Base-by-base conservation (phyloP, 495 filamentous ascomycete genomes). In the Hypoxylon fuscum region DNA sequence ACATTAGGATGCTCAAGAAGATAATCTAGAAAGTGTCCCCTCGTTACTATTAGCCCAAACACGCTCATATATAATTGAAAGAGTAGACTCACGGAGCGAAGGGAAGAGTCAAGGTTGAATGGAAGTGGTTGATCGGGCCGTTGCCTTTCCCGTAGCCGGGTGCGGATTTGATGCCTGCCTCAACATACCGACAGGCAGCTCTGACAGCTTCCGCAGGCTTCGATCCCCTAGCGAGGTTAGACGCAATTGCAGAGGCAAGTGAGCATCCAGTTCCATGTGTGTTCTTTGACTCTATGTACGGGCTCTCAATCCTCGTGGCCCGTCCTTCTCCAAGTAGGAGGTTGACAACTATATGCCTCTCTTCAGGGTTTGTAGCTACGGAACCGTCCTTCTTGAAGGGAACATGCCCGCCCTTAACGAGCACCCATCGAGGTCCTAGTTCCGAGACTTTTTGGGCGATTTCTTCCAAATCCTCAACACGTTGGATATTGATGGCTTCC, bases 221-320 rank as follows among this genome's bases (percentile, higher is more conserved):
- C 44, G 79, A 60, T 0, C 85, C 86, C 22, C 81, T 82, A 11
- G 91, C 89, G 14, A 98, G 77, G 63, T 96, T 93, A 14, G 87
- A 92, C 9, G 94, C 91, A 70, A 98, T 96, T 7, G 94, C 92
- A 88, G 89, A 97, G 48, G 95, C 95, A 50, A 98, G 84, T 11
- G 92, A 95, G 68, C 95, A 98, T 15, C 95, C 95, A 5, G 95
- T 98, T 2, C 95, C 95, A 74, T 98, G 95, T 2, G 95, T 98
- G 61, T 95, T 93, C 58, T 80, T 88, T 4, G 88, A 89, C 2
- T 81, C 71, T 18, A 89, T 74, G 68, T 87, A 97, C 1, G 79
- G 79, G 7, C 81, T 89, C 72, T 93, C 85, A 37, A 95, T 81
- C 21, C 86, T 74, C 1, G 82, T 79, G 0, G 76, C 64, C 14